Conservation (phyloP, 805 yeast genomes). For the Allodekkera sacchari region DNA sequence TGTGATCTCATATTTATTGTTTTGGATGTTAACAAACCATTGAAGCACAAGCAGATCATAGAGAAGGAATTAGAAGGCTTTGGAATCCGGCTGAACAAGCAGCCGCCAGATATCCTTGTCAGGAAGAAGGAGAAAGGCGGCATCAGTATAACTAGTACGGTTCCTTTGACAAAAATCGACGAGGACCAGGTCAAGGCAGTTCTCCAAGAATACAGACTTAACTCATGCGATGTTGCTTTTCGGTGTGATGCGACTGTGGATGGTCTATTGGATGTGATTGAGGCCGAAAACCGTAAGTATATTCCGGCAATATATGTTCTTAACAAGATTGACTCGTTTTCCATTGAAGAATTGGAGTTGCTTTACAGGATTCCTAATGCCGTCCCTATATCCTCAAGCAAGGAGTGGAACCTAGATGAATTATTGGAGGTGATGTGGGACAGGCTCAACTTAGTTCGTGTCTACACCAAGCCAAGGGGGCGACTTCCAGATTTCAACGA, state of each 20-base stretch:
- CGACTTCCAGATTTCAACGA: conserved; percentile 86
- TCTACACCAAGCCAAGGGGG: conserved; percentile 96
- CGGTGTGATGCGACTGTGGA: conserved; percentile 98
- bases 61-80: conserved; percentile 96
- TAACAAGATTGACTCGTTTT: conserved; percentile 92
- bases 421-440: conserved; percentile 95
- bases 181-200: conserved; percentile 93
- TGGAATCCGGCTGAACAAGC: conserved; percentile 87
- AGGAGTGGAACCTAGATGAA: conserved; percentile 97
- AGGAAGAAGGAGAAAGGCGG: conserved; percentile 96
- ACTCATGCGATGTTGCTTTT: conserved; percentile 93
- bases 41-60: conserved; percentile 87
- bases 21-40: conserved; percentile 91
- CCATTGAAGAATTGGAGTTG: conserved; percentile 86
- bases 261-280: conserved; percentile 89
- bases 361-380: conserved; percentile 92
- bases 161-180: conserved; percentile 84
- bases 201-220: conserved; percentile 89
- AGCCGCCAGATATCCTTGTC: conserved; percentile 87
- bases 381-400: conserved; percentile 91
- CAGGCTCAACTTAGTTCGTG: conserved; percentile 81
- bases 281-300: conserved; percentile 82
- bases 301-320: conserved; percentile 93
- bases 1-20: conserved; percentile 91
- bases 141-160: conserved; percentile 85